Evolutionary conservation across 1,284 basidiomycete genomes (phyloP).

Genomic region (Rhodotorula sp.): DNA sequence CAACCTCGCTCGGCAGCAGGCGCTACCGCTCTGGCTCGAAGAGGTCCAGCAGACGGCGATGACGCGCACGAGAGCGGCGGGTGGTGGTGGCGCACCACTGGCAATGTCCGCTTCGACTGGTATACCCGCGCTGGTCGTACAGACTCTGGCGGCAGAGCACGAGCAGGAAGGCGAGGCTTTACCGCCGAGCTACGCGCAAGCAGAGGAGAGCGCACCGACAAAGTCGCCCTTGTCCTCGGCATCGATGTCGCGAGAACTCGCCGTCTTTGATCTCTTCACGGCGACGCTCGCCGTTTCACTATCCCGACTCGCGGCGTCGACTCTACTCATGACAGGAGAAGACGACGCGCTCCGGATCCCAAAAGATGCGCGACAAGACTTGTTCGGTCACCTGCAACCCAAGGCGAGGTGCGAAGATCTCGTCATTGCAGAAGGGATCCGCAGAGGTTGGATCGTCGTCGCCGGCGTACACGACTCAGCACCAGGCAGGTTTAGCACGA

Average conservation of each 20-base stretch:
- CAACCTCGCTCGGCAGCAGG: conserved; percentile 1
- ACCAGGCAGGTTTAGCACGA: neutral
- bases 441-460: neutral
- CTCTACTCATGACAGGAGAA: conserved; percentile 1
- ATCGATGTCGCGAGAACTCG: conserved; percentile 3
- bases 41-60: neutral
- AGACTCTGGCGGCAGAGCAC: neutral
- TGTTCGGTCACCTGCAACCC: conserved; percentile 20
- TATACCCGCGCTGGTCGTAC: neutral
- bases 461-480: neutral
- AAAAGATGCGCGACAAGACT: conserved; percentile 9
- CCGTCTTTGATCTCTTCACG: conserved; percentile 17
- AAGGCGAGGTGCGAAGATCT: conserved; percentile 24
- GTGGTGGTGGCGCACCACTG: neutral
- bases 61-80: neutral
- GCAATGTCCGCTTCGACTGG: conserved; percentile 11
- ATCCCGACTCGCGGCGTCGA: neutral
- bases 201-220: neutral
- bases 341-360: conserved; percentile 12
- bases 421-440: neutral
- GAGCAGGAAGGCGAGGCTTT: neutral
- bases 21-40: neutral
- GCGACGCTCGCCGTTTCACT: conserved; percentile 9
- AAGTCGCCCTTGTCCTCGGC: neutral
- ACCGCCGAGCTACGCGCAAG: neutral